A percentile compares a stretch with the other conserved stretches of the same genome.
Evolutionary conservation across 352 stramenopile genomes (phyloP).

Genomic region (Phytophthora lateralis): DNA sequence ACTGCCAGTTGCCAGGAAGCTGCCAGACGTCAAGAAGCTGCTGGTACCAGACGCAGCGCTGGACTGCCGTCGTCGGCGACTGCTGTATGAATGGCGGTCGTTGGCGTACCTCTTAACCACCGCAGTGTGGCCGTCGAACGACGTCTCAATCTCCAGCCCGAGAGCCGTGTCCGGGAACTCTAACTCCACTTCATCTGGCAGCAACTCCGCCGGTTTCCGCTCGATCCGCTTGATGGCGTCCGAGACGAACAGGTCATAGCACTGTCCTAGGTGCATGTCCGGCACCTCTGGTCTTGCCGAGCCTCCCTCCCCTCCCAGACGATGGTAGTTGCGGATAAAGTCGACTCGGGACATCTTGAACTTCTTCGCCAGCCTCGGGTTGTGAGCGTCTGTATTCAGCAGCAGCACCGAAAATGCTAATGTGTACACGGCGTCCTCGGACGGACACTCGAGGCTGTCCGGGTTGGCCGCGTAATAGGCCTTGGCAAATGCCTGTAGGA

Average conservation of each 20-base stretch:
- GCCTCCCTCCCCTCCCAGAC: constrained; percentile 39
- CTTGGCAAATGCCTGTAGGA: constrained; percentile 78
- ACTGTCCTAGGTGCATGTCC: constrained; percentile 52
- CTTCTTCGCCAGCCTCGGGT: constrained; percentile 58
- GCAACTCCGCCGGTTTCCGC: constrained; percentile 47
- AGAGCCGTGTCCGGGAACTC: constrained; percentile 60
- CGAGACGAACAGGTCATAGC: constrained; percentile 68
- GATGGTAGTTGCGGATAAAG: constrained; percentile 80
- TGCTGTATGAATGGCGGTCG: constrained; percentile 57
- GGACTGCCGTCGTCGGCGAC: constrained; percentile 24
- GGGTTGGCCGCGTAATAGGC: constrained; percentile 69
- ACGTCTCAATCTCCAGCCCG: constrained; percentile 81
- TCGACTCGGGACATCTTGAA: constrained; percentile 81
- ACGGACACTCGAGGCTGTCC: constrained; percentile 53
- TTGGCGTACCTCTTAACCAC: constrained; percentile 64
- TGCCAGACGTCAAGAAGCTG: constrained; percentile 6
- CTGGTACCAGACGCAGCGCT: constrained; percentile 7
- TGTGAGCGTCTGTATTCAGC: constrained; percentile 84
- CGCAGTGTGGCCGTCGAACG: constrained; percentile 68
- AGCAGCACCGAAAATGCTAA: constrained; percentile 79
- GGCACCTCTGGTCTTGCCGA: constrained; percentile 44
- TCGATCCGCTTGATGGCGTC: constrained; percentile 67
- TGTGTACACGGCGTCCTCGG: constrained; percentile 79
- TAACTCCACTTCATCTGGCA: constrained; percentile 69
- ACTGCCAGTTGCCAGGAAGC: constrained; percentile 30